Percentiles rank a stretch among this genome's conserved stretches.
Conservation (phyloP, 306 rosid species). For the Vigna hirtella region DNA sequence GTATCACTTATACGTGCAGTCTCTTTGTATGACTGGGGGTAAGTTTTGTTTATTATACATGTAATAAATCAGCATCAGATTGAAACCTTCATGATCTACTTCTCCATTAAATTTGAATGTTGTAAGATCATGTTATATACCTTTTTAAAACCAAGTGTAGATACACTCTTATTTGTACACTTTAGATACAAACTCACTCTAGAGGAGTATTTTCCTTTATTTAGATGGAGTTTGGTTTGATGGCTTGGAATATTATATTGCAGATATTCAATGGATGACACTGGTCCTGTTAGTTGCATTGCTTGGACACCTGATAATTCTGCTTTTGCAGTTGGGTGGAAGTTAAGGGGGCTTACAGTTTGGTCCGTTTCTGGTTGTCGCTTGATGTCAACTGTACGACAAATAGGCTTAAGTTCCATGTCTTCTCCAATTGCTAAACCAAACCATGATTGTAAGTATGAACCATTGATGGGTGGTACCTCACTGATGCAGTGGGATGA, state of each 20-base stretch:
- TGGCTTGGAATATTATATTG: slow-evolving; percentile 49
- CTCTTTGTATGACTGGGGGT: slow-evolving; percentile 98
- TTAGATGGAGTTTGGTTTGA: slow-evolving; percentile 28
- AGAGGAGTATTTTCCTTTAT: slow-evolving; percentile 8
- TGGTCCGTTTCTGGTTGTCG: slow-evolving; percentile 99
- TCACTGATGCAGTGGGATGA: slow-evolving; percentile 96
- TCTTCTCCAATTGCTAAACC: slow-evolving; percentile 89
- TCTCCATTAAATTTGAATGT: not conserved
- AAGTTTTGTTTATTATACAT: slow-evolving; percentile 54
- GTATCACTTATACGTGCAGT: slow-evolving; percentile 71
- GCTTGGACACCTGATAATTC: slow-evolving; percentile 99
- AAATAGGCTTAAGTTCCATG: slow-evolving; percentile 87
- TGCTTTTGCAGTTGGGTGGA: slow-evolving; percentile 99
- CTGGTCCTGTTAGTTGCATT: slow-evolving; percentile 92
- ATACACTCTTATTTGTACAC: not conserved
- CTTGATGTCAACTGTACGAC: slow-evolving; percentile 94
- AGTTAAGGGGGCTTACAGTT: slow-evolving; percentile 92
- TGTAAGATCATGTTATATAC: not conserved
- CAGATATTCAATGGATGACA: slow-evolving; percentile 95
- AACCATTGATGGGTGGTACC: slow-evolving; percentile 94
- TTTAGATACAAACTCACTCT: slow-evolving; percentile 6
- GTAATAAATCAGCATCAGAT: slow-evolving; percentile 37
- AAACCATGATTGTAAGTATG: slow-evolving; percentile 75
- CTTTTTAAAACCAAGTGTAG: not conserved
- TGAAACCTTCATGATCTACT: slow-evolving; percentile 37